These are phyloP conservation scores for Globisporangium mamillatum DNA, from an alignment of 352 stramenopile genomes.

Conservation along the genomic window DNA sequence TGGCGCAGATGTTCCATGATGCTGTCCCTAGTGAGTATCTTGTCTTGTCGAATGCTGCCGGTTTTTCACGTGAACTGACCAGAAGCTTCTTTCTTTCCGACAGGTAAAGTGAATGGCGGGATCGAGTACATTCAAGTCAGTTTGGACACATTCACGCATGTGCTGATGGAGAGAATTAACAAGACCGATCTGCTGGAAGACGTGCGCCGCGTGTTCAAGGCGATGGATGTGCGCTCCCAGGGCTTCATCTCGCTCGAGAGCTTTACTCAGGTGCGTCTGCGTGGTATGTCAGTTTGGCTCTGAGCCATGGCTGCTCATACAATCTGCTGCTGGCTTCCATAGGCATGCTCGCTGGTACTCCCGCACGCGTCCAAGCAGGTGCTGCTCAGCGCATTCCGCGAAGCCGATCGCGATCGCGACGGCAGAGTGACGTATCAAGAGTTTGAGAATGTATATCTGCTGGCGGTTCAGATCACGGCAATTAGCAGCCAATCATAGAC, in stretches of 20 bases:
- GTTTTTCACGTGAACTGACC: neutral
- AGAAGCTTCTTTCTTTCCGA: neutral
- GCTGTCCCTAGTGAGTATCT: conserved; percentile 11
- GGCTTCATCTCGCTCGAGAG: conserved; percentile 64
- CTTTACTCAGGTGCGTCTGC: conserved; percentile 35
- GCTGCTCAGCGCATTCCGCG: conserved; percentile 36
- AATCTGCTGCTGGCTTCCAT: neutral
- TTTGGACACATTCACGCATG: conserved; percentile 23
- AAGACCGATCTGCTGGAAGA: conserved; percentile 55
- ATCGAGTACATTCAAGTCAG: conserved; percentile 25
- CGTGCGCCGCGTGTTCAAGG: conserved; percentile 60
- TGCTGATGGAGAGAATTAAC: conserved; percentile 33
- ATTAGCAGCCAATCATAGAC: neutral
- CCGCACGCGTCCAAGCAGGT: conserved; percentile 36
- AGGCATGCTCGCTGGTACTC: conserved; percentile 37
- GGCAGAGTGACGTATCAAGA: conserved; percentile 23
- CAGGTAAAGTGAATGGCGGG: conserved; percentile 2
- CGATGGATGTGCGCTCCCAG: conserved; percentile 50
- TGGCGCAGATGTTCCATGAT: conserved; percentile 54
- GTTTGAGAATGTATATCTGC: conserved; percentile 16
- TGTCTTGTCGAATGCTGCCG: neutral
- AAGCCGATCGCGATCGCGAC: conserved; percentile 58
- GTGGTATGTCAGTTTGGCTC: neutral
- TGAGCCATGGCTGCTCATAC: neutral
- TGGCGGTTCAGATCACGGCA: neutral